Evolutionary conservation across 306 rosid genomes (phyloP), one percentile per base, ranked within the genome.

Genomic region (Corylus americana): DNA sequence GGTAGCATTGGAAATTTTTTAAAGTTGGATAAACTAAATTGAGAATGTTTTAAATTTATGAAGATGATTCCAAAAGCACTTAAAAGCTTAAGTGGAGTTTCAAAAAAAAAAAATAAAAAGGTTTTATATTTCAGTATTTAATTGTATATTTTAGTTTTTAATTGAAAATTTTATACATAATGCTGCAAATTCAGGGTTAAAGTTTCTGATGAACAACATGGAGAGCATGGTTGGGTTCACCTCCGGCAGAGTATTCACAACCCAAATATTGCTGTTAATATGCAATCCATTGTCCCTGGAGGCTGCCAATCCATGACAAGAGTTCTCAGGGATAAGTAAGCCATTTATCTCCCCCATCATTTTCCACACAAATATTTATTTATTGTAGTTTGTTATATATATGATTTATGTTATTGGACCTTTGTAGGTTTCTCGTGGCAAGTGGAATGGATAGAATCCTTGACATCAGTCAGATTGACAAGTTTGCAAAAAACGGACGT

Each of bases 181-280:
- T 62, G 55, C 50, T 66, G 67, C 39, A 80, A 62, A 61, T 87
- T n/a, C 71, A 92, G 97, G 89, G 97, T 88, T 51, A 92, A 81
- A 77, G 92, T 94, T 11, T 84, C 86, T 11, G 90, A 91, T 17
- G 70, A 86, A 71, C 82, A 86, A 76, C 79, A 85, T 63, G 93
- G 93, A 51, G 82, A 86, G 64, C 85, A 86, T 78, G 98, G 98
- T 35, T 92, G 98, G 97, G 77, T 91, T 35, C 97, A 91, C 78
- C 68, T 91, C 68, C 80, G 98, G 77, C 98, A 92, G 79, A 90
- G 97, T 58, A 92, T 94, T 85, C 97, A 94, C 89, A 94, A 92
- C 74, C 98, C 97, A 37, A 90, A 92, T 75, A 85, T 94, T 81
- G 97, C 97, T 44, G 84, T 94, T 61, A 92, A 91, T 66, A 57